Evolutionary conservation across 805 yeast species (phyloP).

Genomic region (Myxozyma vanderwaltii): DNA sequence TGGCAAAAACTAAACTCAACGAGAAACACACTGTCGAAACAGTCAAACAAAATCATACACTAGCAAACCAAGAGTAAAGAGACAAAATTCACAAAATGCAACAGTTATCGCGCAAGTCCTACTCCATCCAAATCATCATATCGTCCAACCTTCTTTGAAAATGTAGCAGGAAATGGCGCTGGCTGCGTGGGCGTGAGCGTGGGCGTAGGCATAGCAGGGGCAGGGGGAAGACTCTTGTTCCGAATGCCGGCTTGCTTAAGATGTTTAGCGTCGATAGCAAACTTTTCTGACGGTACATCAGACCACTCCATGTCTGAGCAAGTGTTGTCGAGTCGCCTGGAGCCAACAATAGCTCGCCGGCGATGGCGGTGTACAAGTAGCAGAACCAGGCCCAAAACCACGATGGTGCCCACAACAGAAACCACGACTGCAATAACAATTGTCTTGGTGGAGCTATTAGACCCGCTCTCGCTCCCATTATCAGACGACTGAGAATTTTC

Average conservation of each 20-base stretch:
- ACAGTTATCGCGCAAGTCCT: neutral
- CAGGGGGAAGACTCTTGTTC: constrained; percentile 16
- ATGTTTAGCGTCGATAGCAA: constrained; percentile 1
- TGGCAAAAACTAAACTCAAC: no score
- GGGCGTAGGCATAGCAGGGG: constrained; percentile 7
- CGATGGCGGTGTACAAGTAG: constrained; percentile 3
- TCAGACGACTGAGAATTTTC: neutral
- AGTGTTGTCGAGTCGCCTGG: constrained; percentile 1
- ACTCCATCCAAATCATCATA: neutral
- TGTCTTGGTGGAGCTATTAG: constrained; percentile 1
- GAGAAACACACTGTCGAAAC: no score
- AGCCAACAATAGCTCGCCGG: neutral
- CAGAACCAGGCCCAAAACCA: constrained; percentile 8
- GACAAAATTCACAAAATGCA: neutral
- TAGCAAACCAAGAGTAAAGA: no score
- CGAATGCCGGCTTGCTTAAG: constrained; percentile 5
- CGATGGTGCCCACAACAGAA: constrained; percentile 5
- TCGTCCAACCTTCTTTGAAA: neutral
- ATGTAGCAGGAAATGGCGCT: constrained; percentile 4
- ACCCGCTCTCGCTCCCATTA: neutral
- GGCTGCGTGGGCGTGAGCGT: neutral
- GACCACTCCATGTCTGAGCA: neutral
- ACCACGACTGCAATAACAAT: constrained; percentile 14
- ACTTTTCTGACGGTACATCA: neutral
- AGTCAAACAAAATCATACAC: no score